phyloP scores from a whole-genome alignment of 2,329 filamentous ascomycete species.

The Colletotrichum sp. region DNA sequence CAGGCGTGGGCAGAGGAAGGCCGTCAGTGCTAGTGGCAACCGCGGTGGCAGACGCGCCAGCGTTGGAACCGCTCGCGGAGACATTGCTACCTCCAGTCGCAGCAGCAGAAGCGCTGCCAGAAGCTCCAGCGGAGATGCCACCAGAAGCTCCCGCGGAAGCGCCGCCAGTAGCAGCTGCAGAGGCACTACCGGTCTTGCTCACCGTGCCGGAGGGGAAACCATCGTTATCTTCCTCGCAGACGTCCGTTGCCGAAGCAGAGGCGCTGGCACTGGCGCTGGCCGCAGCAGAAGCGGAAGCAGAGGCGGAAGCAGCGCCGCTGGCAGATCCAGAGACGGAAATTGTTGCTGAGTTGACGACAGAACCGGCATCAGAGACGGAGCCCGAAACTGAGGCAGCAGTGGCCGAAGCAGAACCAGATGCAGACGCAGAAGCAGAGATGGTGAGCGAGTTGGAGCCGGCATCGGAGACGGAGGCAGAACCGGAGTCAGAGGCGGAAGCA shows the following conservation, averaged over 20 bases:
- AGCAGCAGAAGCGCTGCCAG: constrained; percentile 11
- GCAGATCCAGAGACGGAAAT: background rate
- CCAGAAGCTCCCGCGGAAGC: background rate
- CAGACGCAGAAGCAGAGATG: background rate
- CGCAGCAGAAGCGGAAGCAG: background rate
- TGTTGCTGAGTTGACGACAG: background rate
- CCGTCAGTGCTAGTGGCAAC: background rate
- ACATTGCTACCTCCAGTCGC: background rate
- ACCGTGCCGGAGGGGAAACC: background rate
- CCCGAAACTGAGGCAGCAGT: background rate
- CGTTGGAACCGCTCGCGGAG: constrained; percentile 8
- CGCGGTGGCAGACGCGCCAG: constrained; percentile 8
- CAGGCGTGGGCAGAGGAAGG: background rate
- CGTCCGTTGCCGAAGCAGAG: background rate
- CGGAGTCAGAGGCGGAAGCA: background rate
- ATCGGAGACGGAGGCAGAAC: background rate
- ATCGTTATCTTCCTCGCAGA: constrained; percentile 18
- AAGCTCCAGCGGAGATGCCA: constrained; percentile 15
- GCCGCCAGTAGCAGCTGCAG: background rate
- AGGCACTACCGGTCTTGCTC: background rate
- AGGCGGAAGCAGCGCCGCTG: background rate
- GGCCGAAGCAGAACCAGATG: background rate
- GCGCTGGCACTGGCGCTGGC: background rate
- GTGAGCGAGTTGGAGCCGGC: constrained; percentile 1
- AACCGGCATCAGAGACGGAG: background rate